Evolutionary conservation across 2,329 filamentous ascomycete genomes (phyloP).

Genomic region (Lanzia echinophila): DNA sequence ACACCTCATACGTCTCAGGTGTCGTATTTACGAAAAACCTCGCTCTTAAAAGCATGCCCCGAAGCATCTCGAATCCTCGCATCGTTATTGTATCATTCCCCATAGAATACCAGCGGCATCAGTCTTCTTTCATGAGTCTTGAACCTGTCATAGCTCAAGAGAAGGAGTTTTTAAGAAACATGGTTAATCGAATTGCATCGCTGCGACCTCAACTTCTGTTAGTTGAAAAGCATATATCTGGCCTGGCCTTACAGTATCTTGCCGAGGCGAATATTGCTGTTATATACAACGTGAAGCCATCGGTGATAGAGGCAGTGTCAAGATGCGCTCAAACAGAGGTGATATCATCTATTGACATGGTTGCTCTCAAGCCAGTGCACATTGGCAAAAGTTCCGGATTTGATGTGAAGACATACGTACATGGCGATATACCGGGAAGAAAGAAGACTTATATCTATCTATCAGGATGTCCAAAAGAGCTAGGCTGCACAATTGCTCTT

Average conservation of each 20-base stretch:
- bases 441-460: constrained; percentile 97
- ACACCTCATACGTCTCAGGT: constrained; percentile 94
- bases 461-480: constrained; percentile 79
- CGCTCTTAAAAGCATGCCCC: constrained; percentile 91
- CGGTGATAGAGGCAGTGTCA: constrained; percentile 90
- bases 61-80: constrained; percentile 74
- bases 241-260: constrained; percentile 80
- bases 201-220: constrained; percentile 79
- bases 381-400: constrained; percentile 80
- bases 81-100: constrained; percentile 92
- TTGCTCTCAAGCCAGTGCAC: constrained; percentile 66
- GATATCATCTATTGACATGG: constrained; percentile 91
- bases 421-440: constrained; percentile 62
- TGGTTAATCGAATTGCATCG: constrained; percentile 85
- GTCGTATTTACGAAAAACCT: constrained; percentile 97
- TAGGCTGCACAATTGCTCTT: constrained; percentile 91
- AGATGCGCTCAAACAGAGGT: constrained; percentile 87
- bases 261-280: constrained; percentile 87
- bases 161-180: constrained; percentile 82
- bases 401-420: constrained; percentile 92
- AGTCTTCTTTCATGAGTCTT: constrained; percentile 94
- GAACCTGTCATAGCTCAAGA: constrained; percentile 96
- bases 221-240: constrained; percentile 89
- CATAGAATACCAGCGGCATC: constrained; percentile 90
- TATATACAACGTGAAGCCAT: constrained; percentile 92